Conservation (phyloP, 768 basidiomycete genomes). For the Leccinum boreale region DNA sequence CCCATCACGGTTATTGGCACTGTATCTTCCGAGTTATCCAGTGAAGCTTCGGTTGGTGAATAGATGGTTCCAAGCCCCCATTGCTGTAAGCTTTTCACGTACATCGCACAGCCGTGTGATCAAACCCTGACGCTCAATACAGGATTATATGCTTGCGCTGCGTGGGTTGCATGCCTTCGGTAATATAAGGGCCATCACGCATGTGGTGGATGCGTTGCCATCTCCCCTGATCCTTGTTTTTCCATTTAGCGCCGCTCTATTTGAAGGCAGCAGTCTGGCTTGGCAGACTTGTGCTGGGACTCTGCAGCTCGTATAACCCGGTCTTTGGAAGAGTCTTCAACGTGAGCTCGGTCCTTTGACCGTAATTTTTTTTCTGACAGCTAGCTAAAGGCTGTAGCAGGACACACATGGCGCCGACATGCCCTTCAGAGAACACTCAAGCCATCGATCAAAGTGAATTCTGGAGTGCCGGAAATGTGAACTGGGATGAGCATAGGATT, state of each 20-base stretch:
- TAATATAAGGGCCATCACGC: not conserved
- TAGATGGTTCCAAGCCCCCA: not conserved
- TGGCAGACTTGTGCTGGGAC: not conserved
- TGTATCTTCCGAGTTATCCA: not conserved
- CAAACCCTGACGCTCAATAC: not conserved
- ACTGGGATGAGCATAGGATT: slow-evolving; percentile 64
- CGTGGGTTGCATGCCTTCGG: not conserved
- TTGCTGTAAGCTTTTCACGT: not conserved
- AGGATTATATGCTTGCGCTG: not conserved
- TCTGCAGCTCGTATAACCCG: not conserved
- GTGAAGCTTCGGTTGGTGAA: not conserved
- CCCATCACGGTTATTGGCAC: not conserved
- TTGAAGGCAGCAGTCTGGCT: not conserved
- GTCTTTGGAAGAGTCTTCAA: not conserved
- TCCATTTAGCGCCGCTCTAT: not conserved
- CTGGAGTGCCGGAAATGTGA: slow-evolving; percentile 50
- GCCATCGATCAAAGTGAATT: slow-evolving; percentile 58
- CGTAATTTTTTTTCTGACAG: not conserved
- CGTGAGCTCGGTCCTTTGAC: not conserved
- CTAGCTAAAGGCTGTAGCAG: not conserved
- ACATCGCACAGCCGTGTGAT: not conserved
- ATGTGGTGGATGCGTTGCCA: not conserved
- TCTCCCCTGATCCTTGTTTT: not conserved
- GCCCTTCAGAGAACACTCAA: slow-evolving; percentile 50
- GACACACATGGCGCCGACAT: slow-evolving; percentile 30